A percentile compares a stretch with the other conserved stretches of the same genome.
Evolutionary conservation across 2,329 filamentous ascomycete species (phyloP).

Genomic region (Akanthomyces dipterigenus): DNA sequence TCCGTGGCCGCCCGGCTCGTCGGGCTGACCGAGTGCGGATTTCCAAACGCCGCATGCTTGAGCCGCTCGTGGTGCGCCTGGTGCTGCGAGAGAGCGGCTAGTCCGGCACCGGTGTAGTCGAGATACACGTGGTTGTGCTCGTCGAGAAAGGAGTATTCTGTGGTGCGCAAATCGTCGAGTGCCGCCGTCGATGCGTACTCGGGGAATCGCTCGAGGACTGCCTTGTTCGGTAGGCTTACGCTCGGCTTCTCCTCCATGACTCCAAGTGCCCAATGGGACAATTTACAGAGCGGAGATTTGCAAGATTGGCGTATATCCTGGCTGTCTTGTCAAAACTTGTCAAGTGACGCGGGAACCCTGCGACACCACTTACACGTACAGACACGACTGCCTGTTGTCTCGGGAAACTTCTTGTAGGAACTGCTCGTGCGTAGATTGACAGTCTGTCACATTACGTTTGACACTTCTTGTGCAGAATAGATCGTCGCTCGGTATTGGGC

Average conservation of each 20-base stretch:
- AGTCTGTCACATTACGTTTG: background rate
- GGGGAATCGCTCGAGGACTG: constrained; percentile 21
- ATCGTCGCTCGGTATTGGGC: background rate
- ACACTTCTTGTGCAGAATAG: background rate
- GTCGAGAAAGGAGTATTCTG: constrained; percentile 32
- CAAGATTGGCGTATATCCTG: background rate
- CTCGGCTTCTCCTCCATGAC: background rate
- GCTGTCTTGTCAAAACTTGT: background rate
- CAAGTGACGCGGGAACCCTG: background rate
- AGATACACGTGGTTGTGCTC: constrained; percentile 32
- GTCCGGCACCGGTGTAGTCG: constrained; percentile 34
- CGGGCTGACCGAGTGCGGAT: constrained; percentile 34
- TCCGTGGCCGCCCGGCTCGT: constrained; percentile 28
- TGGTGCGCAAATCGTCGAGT: constrained; percentile 25
- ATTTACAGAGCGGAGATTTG: too few relatives aligned
- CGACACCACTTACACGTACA: background rate
- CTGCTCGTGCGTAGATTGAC: background rate
- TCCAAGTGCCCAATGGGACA: background rate
- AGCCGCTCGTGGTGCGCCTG: constrained; percentile 26
- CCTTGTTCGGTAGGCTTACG: background rate
- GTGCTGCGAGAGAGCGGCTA: constrained; percentile 28
- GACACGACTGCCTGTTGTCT: background rate
- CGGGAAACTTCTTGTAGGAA: background rate
- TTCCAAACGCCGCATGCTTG: constrained; percentile 26
- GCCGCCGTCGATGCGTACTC: constrained; percentile 26